Conservation (phyloP, 139 green algal genomes). For the Micromonas commoda region DNA sequence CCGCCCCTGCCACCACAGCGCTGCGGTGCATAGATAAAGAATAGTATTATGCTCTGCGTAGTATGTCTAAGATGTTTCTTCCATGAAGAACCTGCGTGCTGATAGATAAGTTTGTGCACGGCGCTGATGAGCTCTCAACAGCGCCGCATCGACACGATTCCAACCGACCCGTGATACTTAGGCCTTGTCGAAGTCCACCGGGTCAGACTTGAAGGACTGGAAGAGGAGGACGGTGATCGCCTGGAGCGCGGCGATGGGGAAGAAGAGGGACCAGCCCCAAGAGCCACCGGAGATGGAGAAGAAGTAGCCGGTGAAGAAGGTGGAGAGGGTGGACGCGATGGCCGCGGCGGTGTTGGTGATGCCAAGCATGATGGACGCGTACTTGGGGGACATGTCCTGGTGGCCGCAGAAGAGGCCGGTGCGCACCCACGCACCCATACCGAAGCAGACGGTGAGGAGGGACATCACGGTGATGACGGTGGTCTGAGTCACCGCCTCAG, state of each 20-base stretch:
- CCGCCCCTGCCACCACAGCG: too few species aligned
- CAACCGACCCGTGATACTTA: too few species aligned
- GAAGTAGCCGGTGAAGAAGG: conserved; percentile 71
- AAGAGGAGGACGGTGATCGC: conserved; percentile 1
- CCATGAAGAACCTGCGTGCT: too few species aligned
- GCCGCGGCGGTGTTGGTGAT: conserved; percentile 93
- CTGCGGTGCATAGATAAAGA: too few species aligned
- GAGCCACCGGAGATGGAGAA: neutral
- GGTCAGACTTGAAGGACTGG: neutral
- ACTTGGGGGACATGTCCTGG: conserved; percentile 90
- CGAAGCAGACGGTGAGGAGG: conserved; percentile 37
- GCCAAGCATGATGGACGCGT: conserved; percentile 79
- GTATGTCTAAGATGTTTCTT: too few species aligned
- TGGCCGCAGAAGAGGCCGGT: conserved; percentile 97
- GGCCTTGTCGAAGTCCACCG: conserved; percentile 18
- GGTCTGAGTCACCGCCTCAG: conserved; percentile 1
- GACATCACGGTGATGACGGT: neutral
- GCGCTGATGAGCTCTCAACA: too few species aligned
- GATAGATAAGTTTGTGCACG: too few species aligned
- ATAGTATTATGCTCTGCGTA: too few species aligned
- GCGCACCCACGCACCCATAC: conserved; percentile 88
- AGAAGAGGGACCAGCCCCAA: conserved; percentile 41
- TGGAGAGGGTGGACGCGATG: conserved; percentile 88
- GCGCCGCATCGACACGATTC: too few species aligned
- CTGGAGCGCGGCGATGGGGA: conserved; percentile 15